Evolutionary conservation across 169 alveolate species (phyloP), one percentile per base, ranked within the genome.

Genomic region (Eimeria falciformis): DNA sequence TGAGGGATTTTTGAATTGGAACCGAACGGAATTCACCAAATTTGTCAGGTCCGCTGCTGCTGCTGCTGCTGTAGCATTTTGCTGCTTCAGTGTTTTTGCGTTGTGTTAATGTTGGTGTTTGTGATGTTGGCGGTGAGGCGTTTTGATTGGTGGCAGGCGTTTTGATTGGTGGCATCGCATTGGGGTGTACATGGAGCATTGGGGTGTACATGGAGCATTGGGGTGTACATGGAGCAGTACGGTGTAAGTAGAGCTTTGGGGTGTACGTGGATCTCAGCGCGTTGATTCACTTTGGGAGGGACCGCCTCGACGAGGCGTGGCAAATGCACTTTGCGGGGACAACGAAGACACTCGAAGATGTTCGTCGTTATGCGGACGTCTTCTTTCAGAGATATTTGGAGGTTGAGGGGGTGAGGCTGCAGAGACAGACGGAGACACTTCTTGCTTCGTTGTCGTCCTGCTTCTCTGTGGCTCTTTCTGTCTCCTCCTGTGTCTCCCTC

Each of bases 1-100:
- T 53, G 94, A 96, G 92, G 98, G 98, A 18, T 96, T 96, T 78
- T 71, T 95, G 53, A 94, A 95, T 40, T 97, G 98, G 98, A 89
- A 96, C 27, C 96, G 96, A 92, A 96, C 95, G 93, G 98, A 97
- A 71, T 96, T 97, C 94, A 82, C 92, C 75, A 83, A 79, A 71
- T 96, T 94, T 88, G 94, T 97, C 29, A 95, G 95, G 82, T 91
- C 91, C 53, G 95, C 95, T 55, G 96, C 94, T 62, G 75, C 75
- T 62, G 75, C 75, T 62, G 75, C 75, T 62, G 62, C 62, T 53
- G 62, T 53, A 53, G 62, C 75, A 62, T n/a, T n/a, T n/a, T n/a
- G n/a, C 75, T 9, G 6, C 75, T 62, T 62, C 21, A 6, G 9
- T 62, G 12, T 62, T 53, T 53, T 9, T 53, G 17, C 17, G 17